Evolutionary conservation across 192 early-diverging fungal genomes (phyloP).

Genomic region (Linnemannia hyalina): DNA sequence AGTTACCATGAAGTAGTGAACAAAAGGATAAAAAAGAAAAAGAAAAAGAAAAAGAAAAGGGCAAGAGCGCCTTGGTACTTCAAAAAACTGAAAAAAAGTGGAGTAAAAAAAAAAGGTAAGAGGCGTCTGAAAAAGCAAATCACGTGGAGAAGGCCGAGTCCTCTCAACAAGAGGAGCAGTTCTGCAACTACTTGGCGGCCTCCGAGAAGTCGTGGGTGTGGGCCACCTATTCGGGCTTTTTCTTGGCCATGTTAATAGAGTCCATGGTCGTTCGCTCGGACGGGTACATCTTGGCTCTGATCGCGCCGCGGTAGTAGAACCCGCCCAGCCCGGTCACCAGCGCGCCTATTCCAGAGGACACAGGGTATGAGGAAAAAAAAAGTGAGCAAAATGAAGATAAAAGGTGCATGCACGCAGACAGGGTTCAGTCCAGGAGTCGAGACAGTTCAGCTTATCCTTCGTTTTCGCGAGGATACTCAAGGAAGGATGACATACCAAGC

Average conservation of each 20-base stretch:
- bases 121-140: no score
- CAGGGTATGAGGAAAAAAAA: neutral
- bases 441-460: no score
- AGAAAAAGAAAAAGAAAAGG: no score
- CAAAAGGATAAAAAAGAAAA: no score
- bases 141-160: neutral
- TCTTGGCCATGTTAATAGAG: neutral
- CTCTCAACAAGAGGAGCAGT: neutral
- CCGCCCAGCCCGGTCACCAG: neutral
- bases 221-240: no score
- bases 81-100: no score
- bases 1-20: no score
- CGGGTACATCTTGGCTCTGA: slow-evolving; percentile 6
- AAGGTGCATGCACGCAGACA: no score
- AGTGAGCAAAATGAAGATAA: neutral
- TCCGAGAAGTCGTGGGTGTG: neutral
- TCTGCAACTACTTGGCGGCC: neutral
- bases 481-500: slow-evolving; percentile 3
- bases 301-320: slow-evolving; percentile 13
- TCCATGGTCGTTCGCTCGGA: neutral
- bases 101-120: no score
- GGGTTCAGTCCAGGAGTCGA: neutral
- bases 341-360: neutral
- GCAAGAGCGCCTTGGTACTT: no score
- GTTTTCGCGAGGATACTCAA: neutral